Percentiles rank a stretch among this genome's conserved stretches.
phyloP scores from a whole-genome alignment of 805 yeast genomes.

The Lipomyces orientalis region DNA sequence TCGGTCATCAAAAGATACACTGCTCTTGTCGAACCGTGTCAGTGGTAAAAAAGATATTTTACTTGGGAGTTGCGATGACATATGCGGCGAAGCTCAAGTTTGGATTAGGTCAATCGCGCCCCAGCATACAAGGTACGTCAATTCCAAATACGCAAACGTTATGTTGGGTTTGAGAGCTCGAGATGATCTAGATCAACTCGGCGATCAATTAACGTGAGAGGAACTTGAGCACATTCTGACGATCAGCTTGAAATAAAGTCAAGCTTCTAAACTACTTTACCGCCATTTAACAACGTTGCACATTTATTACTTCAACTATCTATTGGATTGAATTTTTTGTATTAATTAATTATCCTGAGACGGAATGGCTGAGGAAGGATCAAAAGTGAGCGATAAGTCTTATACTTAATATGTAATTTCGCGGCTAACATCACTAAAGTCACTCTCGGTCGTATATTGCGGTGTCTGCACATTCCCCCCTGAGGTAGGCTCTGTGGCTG shows the following conservation, averaged over 20 bases:
- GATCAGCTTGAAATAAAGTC: too few relatives aligned
- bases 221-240: too few relatives aligned
- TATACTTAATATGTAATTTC: not conserved
- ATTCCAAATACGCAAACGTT: too few relatives aligned
- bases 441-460: slow-evolving; percentile 35
- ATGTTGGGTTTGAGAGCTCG: too few relatives aligned
- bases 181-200: too few relatives aligned
- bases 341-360: not conserved
- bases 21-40: not conserved
- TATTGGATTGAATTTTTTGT: not conserved
- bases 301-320: not conserved
- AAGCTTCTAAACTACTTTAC: too few relatives aligned
- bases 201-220: too few relatives aligned
- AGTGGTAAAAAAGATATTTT: not conserved
- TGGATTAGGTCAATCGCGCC: too few relatives aligned
- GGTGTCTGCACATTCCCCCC: slow-evolving; percentile 41
- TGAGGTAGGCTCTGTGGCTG: slow-evolving; percentile 22
- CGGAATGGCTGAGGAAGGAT: not conserved
- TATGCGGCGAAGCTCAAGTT: not conserved
- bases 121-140: too few relatives aligned
- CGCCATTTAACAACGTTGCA: not conserved
- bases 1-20: not conserved
- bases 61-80: not conserved
- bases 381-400: not conserved
- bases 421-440: slow-evolving; percentile 11